Evolutionary conservation across 1,284 basidiomycete species (phyloP).

Genomic region (Dichomitus squalens): DNA sequence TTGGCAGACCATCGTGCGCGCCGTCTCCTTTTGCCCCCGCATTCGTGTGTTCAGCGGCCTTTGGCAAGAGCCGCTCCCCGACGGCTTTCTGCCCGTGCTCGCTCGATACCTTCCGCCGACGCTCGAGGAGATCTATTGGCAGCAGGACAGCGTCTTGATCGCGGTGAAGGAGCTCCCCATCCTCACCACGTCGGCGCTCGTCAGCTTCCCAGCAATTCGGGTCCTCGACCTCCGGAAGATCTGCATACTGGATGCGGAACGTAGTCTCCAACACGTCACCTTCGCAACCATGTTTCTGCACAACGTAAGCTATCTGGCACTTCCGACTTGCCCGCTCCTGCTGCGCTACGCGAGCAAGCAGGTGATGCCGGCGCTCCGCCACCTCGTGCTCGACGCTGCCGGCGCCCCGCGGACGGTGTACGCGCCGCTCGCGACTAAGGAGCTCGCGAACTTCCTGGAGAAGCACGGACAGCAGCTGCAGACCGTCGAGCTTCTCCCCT

Average conservation of each 20-base stretch:
- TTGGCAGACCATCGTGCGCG: conserved; percentile 23
- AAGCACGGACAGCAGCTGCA: conserved; percentile 42
- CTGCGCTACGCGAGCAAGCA: conserved; percentile 25
- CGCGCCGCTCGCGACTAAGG: conserved; percentile 17
- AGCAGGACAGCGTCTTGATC: conserved; percentile 24
- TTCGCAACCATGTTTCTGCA: conserved; percentile 18
- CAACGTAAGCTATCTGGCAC: conserved; percentile 21
- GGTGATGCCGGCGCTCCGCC: conserved; percentile 21
- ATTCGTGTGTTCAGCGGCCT: conserved; percentile 27
- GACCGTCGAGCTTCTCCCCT: conserved; percentile 43
- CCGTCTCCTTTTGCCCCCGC: conserved; percentile 21
- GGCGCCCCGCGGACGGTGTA: conserved; percentile 16
- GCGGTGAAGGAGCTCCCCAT: conserved; percentile 21
- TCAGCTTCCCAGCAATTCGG: conserved; percentile 20
- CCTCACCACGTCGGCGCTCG: conserved; percentile 17
- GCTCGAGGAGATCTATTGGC: conserved; percentile 29
- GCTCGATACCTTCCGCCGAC: conserved; percentile 23
- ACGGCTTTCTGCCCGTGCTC: conserved; percentile 23
- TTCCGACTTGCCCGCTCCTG: conserved; percentile 24
- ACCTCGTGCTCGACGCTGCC: conserved; percentile 25
- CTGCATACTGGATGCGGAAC: conserved; percentile 22
- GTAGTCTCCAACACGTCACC: conserved; percentile 17
- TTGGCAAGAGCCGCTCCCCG: conserved; percentile 26
- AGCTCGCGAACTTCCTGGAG: conserved; percentile 40
- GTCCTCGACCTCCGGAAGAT: conserved; percentile 28